Percentiles rank a stretch among this genome's conserved stretches.
Evolutionary conservation across 768 basidiomycete genomes (phyloP).

Genomic region (Lentinula aciculospora): DNA sequence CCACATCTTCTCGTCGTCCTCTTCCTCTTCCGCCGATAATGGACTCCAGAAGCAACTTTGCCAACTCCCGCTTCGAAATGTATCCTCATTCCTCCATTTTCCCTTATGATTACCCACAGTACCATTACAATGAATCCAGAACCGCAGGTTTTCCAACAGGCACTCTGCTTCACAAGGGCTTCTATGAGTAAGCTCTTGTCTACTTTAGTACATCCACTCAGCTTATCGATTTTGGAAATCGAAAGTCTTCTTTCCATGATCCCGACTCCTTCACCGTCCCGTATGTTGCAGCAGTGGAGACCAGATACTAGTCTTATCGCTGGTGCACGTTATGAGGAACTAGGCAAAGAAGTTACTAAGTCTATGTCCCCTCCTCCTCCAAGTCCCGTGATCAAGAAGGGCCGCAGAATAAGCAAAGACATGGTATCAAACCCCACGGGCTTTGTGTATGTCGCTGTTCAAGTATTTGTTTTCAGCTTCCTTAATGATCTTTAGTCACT

Average conservation of each 20-base stretch:
- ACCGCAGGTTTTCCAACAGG: slow-evolving; percentile 55
- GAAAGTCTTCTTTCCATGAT: slow-evolving; percentile 61
- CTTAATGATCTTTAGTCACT: slow-evolving; percentile 52
- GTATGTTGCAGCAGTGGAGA: slow-evolving; percentile 51
- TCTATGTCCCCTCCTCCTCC: slow-evolving; percentile 27
- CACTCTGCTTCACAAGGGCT: slow-evolving; percentile 82
- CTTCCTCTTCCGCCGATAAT: slow-evolving; percentile 24
- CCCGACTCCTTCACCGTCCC: slow-evolving; percentile 64
- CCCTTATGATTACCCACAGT: slow-evolving; percentile 37
- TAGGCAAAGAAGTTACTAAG: slow-evolving; percentile 22
- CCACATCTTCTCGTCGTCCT: slow-evolving; percentile 19
- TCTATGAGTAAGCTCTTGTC: slow-evolving; percentile 48
- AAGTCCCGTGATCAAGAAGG: slow-evolving; percentile 38
- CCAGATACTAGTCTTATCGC: slow-evolving; percentile 40
- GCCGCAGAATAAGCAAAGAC: slow-evolving; percentile 74
- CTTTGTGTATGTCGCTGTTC: slow-evolving; percentile 63
- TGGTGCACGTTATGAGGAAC: slow-evolving; percentile 67
- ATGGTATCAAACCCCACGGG: slow-evolving; percentile 83
- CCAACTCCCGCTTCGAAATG: slow-evolving; percentile 8
- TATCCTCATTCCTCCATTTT: slow-evolving; percentile 26
- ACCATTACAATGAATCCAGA: slow-evolving; percentile 32
- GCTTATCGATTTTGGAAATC: neutral
- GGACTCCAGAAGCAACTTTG: slow-evolving; percentile 10
- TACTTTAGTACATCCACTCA: no score
- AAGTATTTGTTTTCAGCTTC: slow-evolving; percentile 5